A percentile compares a stretch with the other conserved stretches of the same genome.
phyloP scores from a whole-genome alignment of 2,329 filamentous ascomycete species.

The Falciphora oryzae region DNA sequence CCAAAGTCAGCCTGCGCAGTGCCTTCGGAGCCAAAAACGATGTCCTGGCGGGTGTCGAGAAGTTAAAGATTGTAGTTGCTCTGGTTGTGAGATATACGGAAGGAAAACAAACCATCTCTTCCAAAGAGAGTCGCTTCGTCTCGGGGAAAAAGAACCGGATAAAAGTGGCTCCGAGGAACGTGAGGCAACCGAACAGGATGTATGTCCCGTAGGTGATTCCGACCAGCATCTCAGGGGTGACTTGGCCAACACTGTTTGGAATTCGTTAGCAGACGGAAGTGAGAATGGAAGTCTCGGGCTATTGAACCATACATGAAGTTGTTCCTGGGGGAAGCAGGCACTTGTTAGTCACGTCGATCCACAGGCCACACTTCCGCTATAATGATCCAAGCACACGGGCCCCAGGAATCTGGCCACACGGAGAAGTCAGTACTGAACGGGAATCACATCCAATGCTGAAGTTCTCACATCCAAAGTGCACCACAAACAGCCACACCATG shows the following conservation, averaged over 20 bases:
- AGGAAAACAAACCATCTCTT: conserved; percentile 50
- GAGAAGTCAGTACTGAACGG: too few species aligned
- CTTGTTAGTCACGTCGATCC: conserved; percentile 25
- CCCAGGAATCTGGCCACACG: conserved; percentile 52
- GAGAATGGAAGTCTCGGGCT: too few species aligned
- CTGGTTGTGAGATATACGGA: too few species aligned
- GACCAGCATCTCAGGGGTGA: conserved; percentile 62
- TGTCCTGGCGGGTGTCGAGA: too few species aligned
- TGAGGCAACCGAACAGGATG: conserved; percentile 62
- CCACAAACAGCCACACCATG: conserved; percentile 70
- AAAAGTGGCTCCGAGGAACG: conserved; percentile 53
- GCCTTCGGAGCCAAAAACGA: conserved; percentile 62
- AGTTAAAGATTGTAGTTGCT: too few species aligned
- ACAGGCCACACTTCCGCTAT: conserved; percentile 71
- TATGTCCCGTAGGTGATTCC: conserved; percentile 65
- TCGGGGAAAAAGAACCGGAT: conserved; percentile 61
- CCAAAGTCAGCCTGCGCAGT: conserved; percentile 60
- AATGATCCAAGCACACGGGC: conserved; percentile 69
- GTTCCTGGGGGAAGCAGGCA: conserved; percentile 29
- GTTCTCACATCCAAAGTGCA: conserved; percentile 53
- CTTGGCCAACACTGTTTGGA: conserved; percentile 47
- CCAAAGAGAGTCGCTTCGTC: conserved; percentile 57
- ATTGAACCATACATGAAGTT: conserved; percentile 39
- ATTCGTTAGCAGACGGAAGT: too few species aligned
- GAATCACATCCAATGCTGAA: too few species aligned